Evolutionary conservation across 441 rosid genomes (phyloP).

Genomic region (Euphorbia celastroides): DNA sequence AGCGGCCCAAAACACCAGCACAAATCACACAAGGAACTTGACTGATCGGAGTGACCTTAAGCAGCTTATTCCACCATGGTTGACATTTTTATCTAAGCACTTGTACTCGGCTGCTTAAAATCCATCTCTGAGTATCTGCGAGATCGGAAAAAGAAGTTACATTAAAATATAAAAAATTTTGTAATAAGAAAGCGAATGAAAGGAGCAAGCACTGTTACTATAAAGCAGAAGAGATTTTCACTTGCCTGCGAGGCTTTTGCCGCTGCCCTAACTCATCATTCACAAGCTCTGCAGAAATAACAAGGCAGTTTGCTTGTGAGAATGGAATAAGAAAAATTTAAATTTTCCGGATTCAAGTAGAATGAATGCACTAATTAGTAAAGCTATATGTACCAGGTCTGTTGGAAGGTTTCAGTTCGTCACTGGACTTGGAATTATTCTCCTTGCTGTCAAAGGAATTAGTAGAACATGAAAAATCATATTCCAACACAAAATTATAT

Average conservation of each 20-base stretch:
- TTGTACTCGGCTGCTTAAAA: constrained; percentile 61
- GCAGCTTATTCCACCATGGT: constrained; percentile 34
- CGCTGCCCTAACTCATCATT: constrained; percentile 59
- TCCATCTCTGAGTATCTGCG: constrained; percentile 84
- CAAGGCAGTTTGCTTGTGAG: background rate
- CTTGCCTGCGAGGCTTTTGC: constrained; percentile 78
- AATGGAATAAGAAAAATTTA: background rate
- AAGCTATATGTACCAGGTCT: constrained; percentile 47
- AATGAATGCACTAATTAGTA: background rate
- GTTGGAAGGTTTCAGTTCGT: constrained; percentile 52
- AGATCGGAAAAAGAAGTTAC: background rate
- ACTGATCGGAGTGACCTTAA: constrained; percentile 30
- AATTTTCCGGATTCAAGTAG: background rate
- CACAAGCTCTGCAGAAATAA: constrained; percentile 36
- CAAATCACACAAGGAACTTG: constrained; percentile 17
- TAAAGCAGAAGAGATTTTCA: constrained; percentile 13
- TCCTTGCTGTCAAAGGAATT: constrained; percentile 58
- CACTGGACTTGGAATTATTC: constrained; percentile 43
- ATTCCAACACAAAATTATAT: too few relatives aligned
- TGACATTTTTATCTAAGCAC: constrained; percentile 31
- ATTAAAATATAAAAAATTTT: constrained; percentile 1
- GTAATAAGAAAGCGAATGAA: background rate
- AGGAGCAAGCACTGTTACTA: too few relatives aligned
- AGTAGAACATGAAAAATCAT: background rate
- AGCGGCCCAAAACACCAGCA: constrained; percentile 52